These are phyloP conservation scores for Piper betle DNA, from an alignment of 164 flowering plant genomes.

Conservation along the genomic window DNA sequence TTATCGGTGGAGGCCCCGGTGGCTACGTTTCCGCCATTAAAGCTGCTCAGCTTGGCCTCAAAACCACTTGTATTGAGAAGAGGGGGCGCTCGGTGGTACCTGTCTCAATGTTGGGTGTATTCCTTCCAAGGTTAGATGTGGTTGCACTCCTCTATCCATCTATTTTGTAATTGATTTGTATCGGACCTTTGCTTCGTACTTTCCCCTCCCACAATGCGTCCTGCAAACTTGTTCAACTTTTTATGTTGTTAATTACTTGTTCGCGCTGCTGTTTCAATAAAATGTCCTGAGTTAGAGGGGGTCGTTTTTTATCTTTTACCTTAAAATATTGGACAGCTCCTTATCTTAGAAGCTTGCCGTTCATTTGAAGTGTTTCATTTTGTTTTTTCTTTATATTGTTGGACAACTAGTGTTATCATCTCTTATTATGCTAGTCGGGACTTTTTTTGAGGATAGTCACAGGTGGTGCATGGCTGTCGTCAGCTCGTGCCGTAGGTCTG, in stretches of 20 bases:
- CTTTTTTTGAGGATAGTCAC: no score
- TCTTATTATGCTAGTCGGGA: no score
- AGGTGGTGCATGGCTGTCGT: no score
- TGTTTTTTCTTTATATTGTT: no score
- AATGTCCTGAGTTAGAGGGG: neutral
- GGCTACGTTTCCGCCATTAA: conserved; percentile 96
- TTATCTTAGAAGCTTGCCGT: no score
- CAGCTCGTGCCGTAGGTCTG: no score
- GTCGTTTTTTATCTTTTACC: neutral
- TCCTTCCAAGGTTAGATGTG: conserved; percentile 65
- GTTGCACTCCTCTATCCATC: neutral
- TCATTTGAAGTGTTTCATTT: no score
- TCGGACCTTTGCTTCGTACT: neutral
- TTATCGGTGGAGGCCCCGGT: conserved; percentile 95
- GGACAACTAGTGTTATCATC: no score
- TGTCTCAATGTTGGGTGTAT: conserved; percentile 97
- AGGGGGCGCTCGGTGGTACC: conserved; percentile 84
- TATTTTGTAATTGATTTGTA: neutral
- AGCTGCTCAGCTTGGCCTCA: conserved; percentile 91
- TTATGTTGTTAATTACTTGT: neutral
- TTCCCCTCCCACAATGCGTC: no score
- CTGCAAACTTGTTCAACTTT: neutral
- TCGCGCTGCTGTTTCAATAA: neutral
- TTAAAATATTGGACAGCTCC: neutral
- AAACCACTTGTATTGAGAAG: conserved; percentile 88